phyloP scores from a whole-genome alignment of 1,139 yeast species.

The Yamadazyma dushanensis region DNA sequence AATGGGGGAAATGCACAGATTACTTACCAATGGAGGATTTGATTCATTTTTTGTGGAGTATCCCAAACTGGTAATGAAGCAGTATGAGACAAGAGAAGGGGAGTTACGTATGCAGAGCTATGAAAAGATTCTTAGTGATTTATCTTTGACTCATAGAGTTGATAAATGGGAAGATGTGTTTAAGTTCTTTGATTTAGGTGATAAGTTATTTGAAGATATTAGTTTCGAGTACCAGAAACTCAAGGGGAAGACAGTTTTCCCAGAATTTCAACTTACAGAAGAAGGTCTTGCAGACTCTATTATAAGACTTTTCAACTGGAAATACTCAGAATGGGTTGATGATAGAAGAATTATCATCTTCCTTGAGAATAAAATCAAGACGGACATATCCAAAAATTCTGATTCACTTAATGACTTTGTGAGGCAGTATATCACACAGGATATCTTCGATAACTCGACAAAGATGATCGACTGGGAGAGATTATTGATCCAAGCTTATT shows the following conservation, averaged over 20 bases:
- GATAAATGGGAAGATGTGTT: constrained; percentile 7
- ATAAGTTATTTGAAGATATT: constrained; percentile 5
- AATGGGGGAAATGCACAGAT: neutral
- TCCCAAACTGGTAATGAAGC: neutral
- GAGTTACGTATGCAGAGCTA: constrained; percentile 1
- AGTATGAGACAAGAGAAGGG: neutral
- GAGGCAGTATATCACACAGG: neutral
- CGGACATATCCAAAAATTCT: neutral
- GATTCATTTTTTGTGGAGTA: neutral
- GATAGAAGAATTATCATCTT: constrained; percentile 8
- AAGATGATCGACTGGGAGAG: constrained; percentile 7
- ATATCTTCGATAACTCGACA: constrained; percentile 2
- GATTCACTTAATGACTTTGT: neutral
- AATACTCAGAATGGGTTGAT: constrained; percentile 9
- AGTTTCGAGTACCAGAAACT: constrained; percentile 4
- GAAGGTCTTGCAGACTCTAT: constrained; percentile 3
- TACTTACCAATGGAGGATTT: constrained; percentile 3
- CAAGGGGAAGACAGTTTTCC: constrained; percentile 1
- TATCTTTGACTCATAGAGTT: constrained; percentile 3
- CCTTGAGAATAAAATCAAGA: neutral
- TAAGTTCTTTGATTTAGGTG: constrained; percentile 5
- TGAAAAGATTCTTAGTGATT: neutral
- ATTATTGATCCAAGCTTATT: constrained; percentile 4
- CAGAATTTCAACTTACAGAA: constrained; percentile 4
- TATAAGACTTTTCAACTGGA: constrained; percentile 10